Evolutionary conservation across 495 filamentous ascomycete species (phyloP), one percentile per base, ranked within the genome.

Genomic region (Staphylotrichum tortipilum): DNA sequence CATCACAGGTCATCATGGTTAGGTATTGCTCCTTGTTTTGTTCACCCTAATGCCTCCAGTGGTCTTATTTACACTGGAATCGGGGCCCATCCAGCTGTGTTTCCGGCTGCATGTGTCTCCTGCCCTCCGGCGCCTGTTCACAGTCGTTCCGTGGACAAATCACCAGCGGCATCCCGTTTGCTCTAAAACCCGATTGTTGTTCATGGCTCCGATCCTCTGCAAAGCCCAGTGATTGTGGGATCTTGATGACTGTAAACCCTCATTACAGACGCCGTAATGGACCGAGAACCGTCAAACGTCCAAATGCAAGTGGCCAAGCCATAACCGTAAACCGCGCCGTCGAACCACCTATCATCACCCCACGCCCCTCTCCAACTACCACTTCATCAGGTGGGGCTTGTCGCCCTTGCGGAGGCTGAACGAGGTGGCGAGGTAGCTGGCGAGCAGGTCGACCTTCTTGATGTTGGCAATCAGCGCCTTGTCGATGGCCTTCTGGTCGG

Each of bases 321-420:
- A 73, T 67, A 66, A 67, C 69, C 69, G 64, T 60, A 67, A 68
- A 65, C 69, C 65, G 64, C 68, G 60, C 64, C 62, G 55, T 58
- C 53, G 56, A n/a, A 62, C 67, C 61, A 51, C 48, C 60, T 55
- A 59, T 56, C 59, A 53, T 51, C n/a, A n/a, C 53, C 56, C 62
- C 56, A 35, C 42, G 36, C 44, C 33, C 49, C 29, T 28, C 44
- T 50, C 50, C 43, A 43, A 68, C 61, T 89, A 91, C 81, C 83
- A 91, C 74, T 84, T 81, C 88, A 98, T 97, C 79, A 89, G 85
- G 72, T 97, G 92, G 72, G 94, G 92, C 80, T 88, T 86, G 78
- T 98, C 92, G 67, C 92, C 91, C 79, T 88, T 96, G 71, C 88
- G 83, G 69, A 97, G 83, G 80, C 85, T 91, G 83, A 97, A 99